phyloP scores from a whole-genome alignment of 164 flowering plant genomes.

The Vitis labrusca region DNA sequence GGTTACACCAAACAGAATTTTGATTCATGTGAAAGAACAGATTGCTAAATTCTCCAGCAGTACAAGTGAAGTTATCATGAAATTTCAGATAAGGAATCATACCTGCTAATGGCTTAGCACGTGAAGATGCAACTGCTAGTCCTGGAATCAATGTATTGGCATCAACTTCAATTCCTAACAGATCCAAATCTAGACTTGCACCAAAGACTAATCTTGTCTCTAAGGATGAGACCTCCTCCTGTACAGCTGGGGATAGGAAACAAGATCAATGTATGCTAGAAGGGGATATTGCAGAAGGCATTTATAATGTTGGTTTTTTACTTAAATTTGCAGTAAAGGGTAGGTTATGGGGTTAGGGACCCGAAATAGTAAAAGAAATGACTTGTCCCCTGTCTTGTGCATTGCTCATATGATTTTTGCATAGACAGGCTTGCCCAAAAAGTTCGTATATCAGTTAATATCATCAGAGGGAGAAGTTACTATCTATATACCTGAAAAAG shows the following conservation, averaged over 20 bases:
- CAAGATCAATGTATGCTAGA: neutral
- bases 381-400: too few relatives aligned
- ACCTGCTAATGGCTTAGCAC: constrained; percentile 95
- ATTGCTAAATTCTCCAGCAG: too few relatives aligned
- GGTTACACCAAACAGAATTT: too few relatives aligned
- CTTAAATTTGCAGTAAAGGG: too few relatives aligned
- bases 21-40: too few relatives aligned
- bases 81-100: neutral
- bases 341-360: too few relatives aligned
- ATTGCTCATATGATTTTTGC: too few relatives aligned
- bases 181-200: constrained; percentile 78
- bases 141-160: constrained; percentile 88
- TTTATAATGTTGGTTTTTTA: too few relatives aligned
- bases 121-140: constrained; percentile 86
- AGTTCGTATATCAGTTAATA: neutral
- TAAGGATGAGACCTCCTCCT: constrained; percentile 66
- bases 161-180: constrained; percentile 84
- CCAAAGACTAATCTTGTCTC: constrained; percentile 63
- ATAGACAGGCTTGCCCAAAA: too few relatives aligned
- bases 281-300: too few relatives aligned
- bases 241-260: constrained; percentile 56
- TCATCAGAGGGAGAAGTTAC: neutral
- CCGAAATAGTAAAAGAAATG: too few relatives aligned
- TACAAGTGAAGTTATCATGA: too few relatives aligned
- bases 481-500: constrained; percentile 62